Base-by-base conservation (phyloP, 768 basidiomycete species). In the Coprinopsis cinerea region DNA sequence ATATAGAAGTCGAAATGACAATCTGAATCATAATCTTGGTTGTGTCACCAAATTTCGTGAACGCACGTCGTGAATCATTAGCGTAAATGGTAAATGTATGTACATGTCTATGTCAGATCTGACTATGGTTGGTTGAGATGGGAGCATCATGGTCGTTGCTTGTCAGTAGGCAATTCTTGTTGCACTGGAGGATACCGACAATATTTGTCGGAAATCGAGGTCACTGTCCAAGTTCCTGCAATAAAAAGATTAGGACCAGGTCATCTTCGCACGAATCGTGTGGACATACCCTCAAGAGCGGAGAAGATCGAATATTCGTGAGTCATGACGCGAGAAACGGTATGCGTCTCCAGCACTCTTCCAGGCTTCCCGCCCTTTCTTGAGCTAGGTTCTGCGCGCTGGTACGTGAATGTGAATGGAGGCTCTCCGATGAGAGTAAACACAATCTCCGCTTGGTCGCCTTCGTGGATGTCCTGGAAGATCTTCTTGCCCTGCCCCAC, bases 361-460 rank as follows among this genome's bases (percentile, higher is more conserved):
- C 81, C 82, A 35, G 79, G 72, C 56, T 78, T 83, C 43, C 78
- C 77, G 25, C 85, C 83, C 62, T 87, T 88, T 68, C 77, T 81
- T 2, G 71, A 64, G 44, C 73, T 76, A 17, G 82, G 75, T 65
- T 91, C 90, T 1, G 89, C 77, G 41, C 91, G 80, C 64, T 92
- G 89, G 67, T 94, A 94, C 0, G 92, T 93, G 68, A 99, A 97
- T 1, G 93, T 86, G 69, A 97, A 99, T 0, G 96, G 96, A 15
- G 96, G 87, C 62, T 90, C 87, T 39, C 96, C 96, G 26, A 85
- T 74, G 47, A 99, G 77, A 2, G 84, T 83, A 66, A 99, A 97
- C 35, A 85, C 68, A 52, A 99, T 96, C 65, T 93, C 90, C 15
- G 95, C 93, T 71, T 96, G 88, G 60, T 92, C 90, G 48, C 90